These are phyloP conservation scores for Eucalyptus pauciflora DNA, from an alignment of 345 rosid species.

Conservation along the genomic window DNA sequence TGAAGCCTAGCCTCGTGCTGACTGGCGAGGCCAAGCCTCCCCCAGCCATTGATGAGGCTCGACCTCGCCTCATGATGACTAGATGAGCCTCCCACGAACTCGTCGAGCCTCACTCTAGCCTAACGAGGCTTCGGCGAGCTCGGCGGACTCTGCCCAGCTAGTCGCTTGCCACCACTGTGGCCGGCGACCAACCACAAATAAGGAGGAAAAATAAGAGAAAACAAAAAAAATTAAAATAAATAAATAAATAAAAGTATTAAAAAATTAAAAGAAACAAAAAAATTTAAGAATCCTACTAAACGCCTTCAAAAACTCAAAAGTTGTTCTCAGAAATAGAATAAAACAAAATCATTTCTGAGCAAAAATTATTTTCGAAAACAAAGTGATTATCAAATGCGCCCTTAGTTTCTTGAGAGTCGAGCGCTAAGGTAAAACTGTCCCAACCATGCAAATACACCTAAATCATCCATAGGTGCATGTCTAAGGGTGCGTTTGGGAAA, in stretches of 20 bases:
- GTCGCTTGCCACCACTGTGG: rapidly evolving
- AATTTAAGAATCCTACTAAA: too few relatives aligned
- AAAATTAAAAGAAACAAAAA: too few relatives aligned
- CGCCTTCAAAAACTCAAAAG: too few relatives aligned
- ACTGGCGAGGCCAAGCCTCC: too few relatives aligned
- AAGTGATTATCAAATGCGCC: too few relatives aligned
- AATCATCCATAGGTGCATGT: neutral
- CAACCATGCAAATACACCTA: neutral
- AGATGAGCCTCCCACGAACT: too few relatives aligned
- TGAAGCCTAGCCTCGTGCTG: rapidly evolving
- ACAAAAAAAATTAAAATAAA: rapidly evolving
- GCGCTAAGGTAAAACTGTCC: neutral
- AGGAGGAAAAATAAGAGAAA: too few relatives aligned
- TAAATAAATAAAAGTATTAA: too few relatives aligned
- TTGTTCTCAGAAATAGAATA: rapidly evolving
- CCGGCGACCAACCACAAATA: rapidly evolving
- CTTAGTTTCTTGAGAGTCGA: too few relatives aligned
- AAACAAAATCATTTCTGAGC: rapidly evolving
- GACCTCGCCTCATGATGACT: too few relatives aligned
- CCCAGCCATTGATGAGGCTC: rapidly evolving
- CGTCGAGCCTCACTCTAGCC: too few relatives aligned
- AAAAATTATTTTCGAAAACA: rapidly evolving
- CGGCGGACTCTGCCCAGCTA: too few relatives aligned
- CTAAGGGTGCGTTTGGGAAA: neutral
- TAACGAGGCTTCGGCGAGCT: rapidly evolving